These are phyloP conservation scores for Retiboletus fuscus DNA, from an alignment of 1,284 basidiomycete species.

Conservation along the genomic window DNA sequence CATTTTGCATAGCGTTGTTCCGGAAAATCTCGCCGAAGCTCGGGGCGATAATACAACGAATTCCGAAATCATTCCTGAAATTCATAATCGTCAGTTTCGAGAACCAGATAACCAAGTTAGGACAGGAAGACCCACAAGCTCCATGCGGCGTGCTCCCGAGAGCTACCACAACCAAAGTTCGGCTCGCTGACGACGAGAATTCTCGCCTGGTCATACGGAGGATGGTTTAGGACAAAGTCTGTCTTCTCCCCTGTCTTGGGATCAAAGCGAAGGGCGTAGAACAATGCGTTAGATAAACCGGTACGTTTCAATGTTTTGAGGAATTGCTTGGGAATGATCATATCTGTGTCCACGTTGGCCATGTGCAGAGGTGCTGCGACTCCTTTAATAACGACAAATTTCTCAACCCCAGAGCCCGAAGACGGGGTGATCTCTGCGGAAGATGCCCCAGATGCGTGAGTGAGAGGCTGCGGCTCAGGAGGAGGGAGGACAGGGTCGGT, in stretches of 20 bases:
- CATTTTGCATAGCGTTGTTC: constrained; percentile 95
- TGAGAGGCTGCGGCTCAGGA: constrained; percentile 63
- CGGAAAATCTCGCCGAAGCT: constrained; percentile 96
- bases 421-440: constrained; percentile 61
- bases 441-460: constrained; percentile 49
- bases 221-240: constrained; percentile 90
- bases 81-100: constrained; percentile 20
- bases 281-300: constrained; percentile 90
- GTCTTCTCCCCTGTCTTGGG: constrained; percentile 83
- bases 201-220: constrained; percentile 84
- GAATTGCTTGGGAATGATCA: constrained; percentile 98
- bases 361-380: constrained; percentile 91
- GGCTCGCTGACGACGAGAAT: constrained; percentile 90
- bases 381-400: constrained; percentile 86
- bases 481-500: constrained; percentile 79
- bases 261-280: constrained; percentile 87
- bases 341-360: constrained; percentile 95
- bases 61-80: constrained; percentile 92
- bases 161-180: constrained; percentile 96
- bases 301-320: constrained; percentile 95
- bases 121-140: constrained; percentile 75
- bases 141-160: constrained; percentile 96
- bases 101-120: constrained; percentile 11
- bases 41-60: constrained; percentile 91
- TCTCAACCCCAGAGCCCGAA: constrained; percentile 73